Conservation (phyloP, 768 basidiomycete genomes). For the Lactifluus pinguis region DNA sequence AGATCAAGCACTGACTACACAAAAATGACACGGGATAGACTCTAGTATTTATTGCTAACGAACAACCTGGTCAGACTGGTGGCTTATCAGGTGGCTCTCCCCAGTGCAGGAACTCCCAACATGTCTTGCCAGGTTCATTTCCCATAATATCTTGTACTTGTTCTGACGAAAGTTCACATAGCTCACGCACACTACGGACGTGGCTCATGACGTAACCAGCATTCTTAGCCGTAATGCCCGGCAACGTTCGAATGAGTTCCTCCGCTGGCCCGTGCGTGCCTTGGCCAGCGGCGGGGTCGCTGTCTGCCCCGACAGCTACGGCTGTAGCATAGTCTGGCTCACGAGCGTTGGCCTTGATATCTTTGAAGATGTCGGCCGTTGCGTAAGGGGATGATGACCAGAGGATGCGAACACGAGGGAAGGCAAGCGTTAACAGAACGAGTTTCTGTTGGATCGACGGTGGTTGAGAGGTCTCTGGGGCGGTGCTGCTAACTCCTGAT, state of each 20-base stretch:
- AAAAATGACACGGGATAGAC: background rate
- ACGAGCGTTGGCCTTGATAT: constrained; percentile 69
- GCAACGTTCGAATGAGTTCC: constrained; percentile 74
- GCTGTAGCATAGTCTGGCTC: constrained; percentile 79
- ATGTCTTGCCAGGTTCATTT: constrained; percentile 67
- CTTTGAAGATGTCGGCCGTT: constrained; percentile 85
- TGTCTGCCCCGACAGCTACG: constrained; percentile 72
- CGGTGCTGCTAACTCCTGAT: constrained; percentile 25
- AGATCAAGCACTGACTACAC: background rate
- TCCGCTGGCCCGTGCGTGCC: constrained; percentile 70
- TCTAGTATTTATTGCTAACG: background rate
- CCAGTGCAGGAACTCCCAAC: constrained; percentile 75
- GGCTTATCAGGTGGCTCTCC: constrained; percentile 35
- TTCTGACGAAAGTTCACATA: constrained; percentile 54
- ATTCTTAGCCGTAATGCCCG: constrained; percentile 81
- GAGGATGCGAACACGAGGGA: constrained; percentile 87
- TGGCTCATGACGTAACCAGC: constrained; percentile 75
- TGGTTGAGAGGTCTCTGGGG: constrained; percentile 30
- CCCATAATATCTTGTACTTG: constrained; percentile 71
- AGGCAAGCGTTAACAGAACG: constrained; percentile 78
- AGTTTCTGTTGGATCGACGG: constrained; percentile 84
- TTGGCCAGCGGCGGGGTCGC: constrained; percentile 54
- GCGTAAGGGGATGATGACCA: constrained; percentile 97
- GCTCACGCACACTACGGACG: constrained; percentile 65
- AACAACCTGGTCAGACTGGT: background rate